Base-by-base conservation (phyloP, 305 asterid species). In the Solanum aculeatissimum region DNA sequence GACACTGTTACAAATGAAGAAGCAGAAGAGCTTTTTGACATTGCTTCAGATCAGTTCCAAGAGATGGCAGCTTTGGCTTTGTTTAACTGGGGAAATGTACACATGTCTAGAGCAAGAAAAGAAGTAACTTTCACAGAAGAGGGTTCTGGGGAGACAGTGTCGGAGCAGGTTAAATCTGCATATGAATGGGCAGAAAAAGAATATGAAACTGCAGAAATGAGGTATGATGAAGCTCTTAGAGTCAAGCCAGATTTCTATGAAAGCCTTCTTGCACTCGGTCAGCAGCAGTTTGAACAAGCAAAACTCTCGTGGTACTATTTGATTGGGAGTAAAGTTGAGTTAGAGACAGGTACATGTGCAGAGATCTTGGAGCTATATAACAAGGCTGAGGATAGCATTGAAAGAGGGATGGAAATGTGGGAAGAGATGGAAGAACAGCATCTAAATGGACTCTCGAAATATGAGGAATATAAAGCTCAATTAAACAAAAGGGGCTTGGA, bases 11-110 rank as follows among this genome's bases (percentile, higher is more conserved):
- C 98, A 65, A 91, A 93, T 86, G 98, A 93, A 83, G 93, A 94
- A 80, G 96, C 99, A 16, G 94, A 93, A 83, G 90, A 88, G 84
- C 91, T 96, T 80, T 96, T 96, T 72, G 96, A 93, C 80, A 91
- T 93, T 83, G 96, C 99, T 49, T 93, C 96, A 78, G 92, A 83
- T 42, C 94, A 92, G 89, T 96, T 96, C 88, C 98, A 94, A 86
- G 99, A 96, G 86, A 91, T 96, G 95, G 91, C 93, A 21, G 97
- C 98, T 87, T 91, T 96, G 90, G 95, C 98, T 57, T 85, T 93
- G 95, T 94, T 96, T 85, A 96, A 96, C 84, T 94, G 97, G 98
- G 99, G 98, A 81, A 94, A 96, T 81, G 96, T 94, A 66, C 93
- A 96, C 88, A 88, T 94, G 92, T 92, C 98, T 38, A 92, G 90